phyloP scores from a whole-genome alignment of 345 rosid genomes.

The Eucalyptus sp. region DNA sequence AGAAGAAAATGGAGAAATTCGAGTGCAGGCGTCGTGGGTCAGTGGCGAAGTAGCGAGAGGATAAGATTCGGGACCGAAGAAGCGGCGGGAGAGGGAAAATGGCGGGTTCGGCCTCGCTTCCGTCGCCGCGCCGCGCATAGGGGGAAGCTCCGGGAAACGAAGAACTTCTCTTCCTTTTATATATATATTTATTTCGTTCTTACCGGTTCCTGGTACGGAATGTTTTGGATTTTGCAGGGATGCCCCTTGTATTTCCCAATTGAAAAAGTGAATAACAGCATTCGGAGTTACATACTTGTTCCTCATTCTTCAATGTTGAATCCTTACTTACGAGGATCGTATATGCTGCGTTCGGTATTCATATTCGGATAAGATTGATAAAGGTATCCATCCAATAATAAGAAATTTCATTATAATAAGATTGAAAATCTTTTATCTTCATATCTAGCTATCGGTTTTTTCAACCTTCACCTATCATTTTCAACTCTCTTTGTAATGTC shows the following conservation, averaged over 20 bases:
- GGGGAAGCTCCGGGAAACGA: background rate
- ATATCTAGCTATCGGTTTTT: accelerated
- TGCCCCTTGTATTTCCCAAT: background rate
- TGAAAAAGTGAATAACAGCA: background rate
- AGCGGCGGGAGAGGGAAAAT: background rate
- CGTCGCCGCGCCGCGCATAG: background rate
- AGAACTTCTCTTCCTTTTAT: background rate
- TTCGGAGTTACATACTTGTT: background rate
- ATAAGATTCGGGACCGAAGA: background rate
- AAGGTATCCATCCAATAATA: accelerated
- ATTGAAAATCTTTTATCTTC: accelerated
- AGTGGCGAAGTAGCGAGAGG: background rate
- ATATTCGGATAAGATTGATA: accelerated
- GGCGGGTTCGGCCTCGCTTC: background rate
- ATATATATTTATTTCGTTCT: background rate
- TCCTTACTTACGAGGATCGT: background rate
- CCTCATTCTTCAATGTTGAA: background rate
- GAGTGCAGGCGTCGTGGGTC: background rate
- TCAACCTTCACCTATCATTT: accelerated
- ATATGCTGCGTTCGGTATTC: background rate
- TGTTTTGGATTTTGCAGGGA: background rate
- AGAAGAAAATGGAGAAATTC: background rate
- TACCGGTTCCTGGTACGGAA: background rate
- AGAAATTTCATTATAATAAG: no score
- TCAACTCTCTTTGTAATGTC: no score